Evolutionary conservation across 1,139 yeast genomes (phyloP).

Genomic region (Kodamaea suecica): DNA sequence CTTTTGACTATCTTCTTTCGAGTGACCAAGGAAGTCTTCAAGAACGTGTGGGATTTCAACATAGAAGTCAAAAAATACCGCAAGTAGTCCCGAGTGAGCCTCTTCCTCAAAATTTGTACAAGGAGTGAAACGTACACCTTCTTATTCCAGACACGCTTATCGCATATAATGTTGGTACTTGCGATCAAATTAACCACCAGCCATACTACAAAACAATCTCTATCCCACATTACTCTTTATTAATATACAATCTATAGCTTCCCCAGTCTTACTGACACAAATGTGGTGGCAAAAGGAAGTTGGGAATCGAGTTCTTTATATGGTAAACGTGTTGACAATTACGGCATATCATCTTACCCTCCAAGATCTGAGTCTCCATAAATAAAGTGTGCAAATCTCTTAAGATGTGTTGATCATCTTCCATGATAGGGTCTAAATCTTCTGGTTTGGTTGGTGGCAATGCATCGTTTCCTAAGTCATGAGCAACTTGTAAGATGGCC

Average conservation of each 20-base stretch:
- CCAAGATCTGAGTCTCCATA: slow-evolving; percentile 78
- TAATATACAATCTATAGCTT: not conserved
- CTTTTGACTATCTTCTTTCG: no score
- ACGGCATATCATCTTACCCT: slow-evolving; percentile 86
- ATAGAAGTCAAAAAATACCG: no score
- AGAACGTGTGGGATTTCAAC: no score
- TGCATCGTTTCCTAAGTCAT: slow-evolving; percentile 65
- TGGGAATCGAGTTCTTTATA: slow-evolving; percentile 91
- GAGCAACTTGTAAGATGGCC: slow-evolving; percentile 74
- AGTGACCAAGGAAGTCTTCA: no score
- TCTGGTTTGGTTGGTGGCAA: slow-evolving; percentile 69
- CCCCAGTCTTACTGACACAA: slow-evolving; percentile 26
- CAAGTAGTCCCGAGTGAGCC: no score
- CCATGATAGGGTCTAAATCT: slow-evolving; percentile 48
- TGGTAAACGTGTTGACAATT: slow-evolving; percentile 85
- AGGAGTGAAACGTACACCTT: no score
- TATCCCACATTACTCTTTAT: no score
- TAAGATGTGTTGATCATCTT: slow-evolving; percentile 61
- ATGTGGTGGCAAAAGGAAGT: slow-evolving; percentile 92
- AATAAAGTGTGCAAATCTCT: slow-evolving; percentile 75
- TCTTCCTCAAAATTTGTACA: no score
- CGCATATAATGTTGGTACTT: no score
- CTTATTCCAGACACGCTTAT: no score
- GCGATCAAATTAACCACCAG: no score
- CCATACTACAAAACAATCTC: no score